These are phyloP conservation scores for Podaxis sp. DNA, from an alignment of 768 basidiomycete species.

Conservation along the genomic window DNA sequence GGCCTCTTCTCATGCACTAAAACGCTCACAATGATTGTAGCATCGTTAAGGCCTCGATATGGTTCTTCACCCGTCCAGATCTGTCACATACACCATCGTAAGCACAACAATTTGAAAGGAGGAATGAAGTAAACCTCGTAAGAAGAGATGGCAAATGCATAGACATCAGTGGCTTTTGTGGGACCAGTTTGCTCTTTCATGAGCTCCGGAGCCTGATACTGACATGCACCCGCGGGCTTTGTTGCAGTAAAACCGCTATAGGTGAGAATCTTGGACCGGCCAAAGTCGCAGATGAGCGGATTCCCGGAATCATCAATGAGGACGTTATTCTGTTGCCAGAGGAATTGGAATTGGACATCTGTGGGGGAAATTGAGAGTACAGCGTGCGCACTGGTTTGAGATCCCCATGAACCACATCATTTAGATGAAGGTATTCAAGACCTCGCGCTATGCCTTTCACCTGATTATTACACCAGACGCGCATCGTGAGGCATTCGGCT, in stretches of 20 bases:
- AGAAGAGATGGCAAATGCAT: conserved; percentile 18
- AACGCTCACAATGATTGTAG: too few species aligned
- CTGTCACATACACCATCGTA: neutral
- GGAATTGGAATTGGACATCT: neutral
- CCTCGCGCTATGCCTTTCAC: conserved; percentile 18
- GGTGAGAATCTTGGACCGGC: conserved; percentile 18
- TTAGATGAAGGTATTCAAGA: conserved; percentile 21
- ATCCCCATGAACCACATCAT: conserved; percentile 15
- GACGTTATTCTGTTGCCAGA: conserved; percentile 9
- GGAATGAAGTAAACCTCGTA: neutral
- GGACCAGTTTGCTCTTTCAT: neutral
- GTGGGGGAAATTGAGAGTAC: neutral
- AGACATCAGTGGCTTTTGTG: conserved; percentile 21
- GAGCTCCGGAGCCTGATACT: conserved; percentile 22
- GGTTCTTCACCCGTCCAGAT: neutral
- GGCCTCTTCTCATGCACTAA: too few species aligned
- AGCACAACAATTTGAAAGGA: neutral
- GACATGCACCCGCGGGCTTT: conserved; percentile 12
- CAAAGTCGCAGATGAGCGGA: conserved; percentile 19
- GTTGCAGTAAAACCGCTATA: conserved; percentile 19
- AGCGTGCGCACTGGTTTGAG: conserved; percentile 8
- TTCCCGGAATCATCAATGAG: neutral
- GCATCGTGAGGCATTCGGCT: neutral
- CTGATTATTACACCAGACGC: conserved; percentile 1
- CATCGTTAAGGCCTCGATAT: neutral